A percentile compares a stretch with the other conserved stretches of the same genome.
Evolutionary conservation across 2,329 filamentous ascomycete species (phyloP).

Genomic region (Botrytis cinerea): DNA sequence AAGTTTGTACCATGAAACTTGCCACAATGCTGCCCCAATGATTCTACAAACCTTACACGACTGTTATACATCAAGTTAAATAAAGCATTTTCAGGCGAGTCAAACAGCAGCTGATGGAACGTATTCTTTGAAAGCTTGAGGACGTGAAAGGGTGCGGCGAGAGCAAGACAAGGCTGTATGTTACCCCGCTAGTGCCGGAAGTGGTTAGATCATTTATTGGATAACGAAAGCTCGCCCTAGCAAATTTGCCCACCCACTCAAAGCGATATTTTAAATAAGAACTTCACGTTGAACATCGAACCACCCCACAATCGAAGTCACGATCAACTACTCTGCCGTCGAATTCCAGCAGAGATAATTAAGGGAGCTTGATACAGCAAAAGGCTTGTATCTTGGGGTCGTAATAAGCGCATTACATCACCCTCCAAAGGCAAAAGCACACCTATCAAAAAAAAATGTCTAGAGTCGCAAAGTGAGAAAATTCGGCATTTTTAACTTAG

Average conservation of each 20-base stretch:
- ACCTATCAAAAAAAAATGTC: constrained; percentile 43
- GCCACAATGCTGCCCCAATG: background rate
- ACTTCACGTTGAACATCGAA: constrained; percentile 19
- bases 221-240: constrained; percentile 22
- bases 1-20: background rate
- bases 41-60: background rate
- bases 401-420: background rate
- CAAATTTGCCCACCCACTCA: constrained; percentile 27
- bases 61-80: background rate
- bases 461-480: constrained; percentile 49
- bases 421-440: constrained; percentile 21
- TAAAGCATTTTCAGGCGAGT: background rate
- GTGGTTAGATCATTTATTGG: constrained; percentile 9
- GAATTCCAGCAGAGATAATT: constrained; percentile 6
- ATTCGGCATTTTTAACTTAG: constrained; percentile 9
- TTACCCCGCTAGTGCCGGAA: constrained; percentile 9
- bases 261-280: constrained; percentile 26
- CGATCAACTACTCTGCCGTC: constrained; percentile 22
- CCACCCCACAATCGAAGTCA: constrained; percentile 21
- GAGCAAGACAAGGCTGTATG: constrained; percentile 7
- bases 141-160: background rate
- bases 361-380: constrained; percentile 3
- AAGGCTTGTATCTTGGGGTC: constrained; percentile 11
- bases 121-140: background rate
- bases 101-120: background rate